Percentiles rank a stretch among this genome's conserved stretches.
phyloP scores from a whole-genome alignment of 2,329 filamentous ascomycete species.

The Pyrenophora teres region DNA sequence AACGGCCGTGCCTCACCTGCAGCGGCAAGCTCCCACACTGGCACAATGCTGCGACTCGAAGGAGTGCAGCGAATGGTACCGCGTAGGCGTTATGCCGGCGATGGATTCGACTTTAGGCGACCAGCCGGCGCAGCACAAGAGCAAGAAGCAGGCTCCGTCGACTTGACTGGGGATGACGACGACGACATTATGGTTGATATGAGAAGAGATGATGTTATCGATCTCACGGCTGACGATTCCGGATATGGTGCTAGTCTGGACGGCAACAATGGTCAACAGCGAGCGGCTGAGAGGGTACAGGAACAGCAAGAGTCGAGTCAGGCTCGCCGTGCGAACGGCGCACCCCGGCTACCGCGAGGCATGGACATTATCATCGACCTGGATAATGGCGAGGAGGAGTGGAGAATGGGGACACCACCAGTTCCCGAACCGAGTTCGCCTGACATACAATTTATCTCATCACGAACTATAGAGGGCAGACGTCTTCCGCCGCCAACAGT shows the following conservation, averaged over 20 bases:
- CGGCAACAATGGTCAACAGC: background rate
- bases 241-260: slow-evolving; percentile 22
- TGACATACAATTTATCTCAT: slow-evolving; percentile 57
- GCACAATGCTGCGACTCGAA: slow-evolving; percentile 25
- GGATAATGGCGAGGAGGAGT: slow-evolving; percentile 39
- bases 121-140: slow-evolving; percentile 50
- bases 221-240: slow-evolving; percentile 41
- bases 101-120: slow-evolving; percentile 60
- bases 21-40: background rate
- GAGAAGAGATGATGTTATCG: slow-evolving; percentile 24
- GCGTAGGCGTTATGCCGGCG: slow-evolving; percentile 52
- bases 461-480: slow-evolving; percentile 32
- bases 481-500: slow-evolving; percentile 8
- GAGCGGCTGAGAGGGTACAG: background rate
- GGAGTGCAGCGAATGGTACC: slow-evolving; percentile 34
- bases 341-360: slow-evolving; percentile 48
- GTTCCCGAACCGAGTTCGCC: slow-evolving; percentile 40
- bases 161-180: slow-evolving; percentile 42
- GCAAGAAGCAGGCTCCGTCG: slow-evolving; percentile 37
- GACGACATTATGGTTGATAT: background rate
- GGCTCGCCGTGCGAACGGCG: slow-evolving; percentile 24
- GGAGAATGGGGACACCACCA: slow-evolving; percentile 29
- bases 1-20: slow-evolving; percentile 4
- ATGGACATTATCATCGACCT: slow-evolving; percentile 52
- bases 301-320: slow-evolving; percentile 3